Conservation (phyloP, 1,284 basidiomycete species). For the Phenoliferia sp. region DNA sequence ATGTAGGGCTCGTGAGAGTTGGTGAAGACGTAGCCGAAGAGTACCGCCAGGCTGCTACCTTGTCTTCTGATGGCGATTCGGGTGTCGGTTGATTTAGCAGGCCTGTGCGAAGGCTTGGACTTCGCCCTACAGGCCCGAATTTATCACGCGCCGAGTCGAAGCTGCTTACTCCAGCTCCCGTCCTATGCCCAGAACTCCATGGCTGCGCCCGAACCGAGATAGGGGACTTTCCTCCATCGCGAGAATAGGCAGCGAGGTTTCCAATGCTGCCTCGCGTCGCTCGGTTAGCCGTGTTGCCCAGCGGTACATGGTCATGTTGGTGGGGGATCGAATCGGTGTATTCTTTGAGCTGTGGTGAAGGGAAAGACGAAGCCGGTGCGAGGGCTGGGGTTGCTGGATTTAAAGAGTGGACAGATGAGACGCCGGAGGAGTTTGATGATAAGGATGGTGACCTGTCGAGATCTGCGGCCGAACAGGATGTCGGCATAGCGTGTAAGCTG, state of each 20-base stretch:
- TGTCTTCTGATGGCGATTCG: slow-evolving; percentile 5
- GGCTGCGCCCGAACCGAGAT: background rate
- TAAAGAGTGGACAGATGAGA: slow-evolving; percentile 12
- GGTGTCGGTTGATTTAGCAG: background rate
- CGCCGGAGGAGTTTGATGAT: slow-evolving; percentile 24
- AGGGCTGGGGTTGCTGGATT: slow-evolving; percentile 23
- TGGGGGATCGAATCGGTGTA: background rate
- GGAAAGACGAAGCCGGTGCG: slow-evolving; percentile 5
- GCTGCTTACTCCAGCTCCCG: slow-evolving; percentile 5
- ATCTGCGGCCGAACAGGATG: background rate
- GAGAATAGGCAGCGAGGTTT: background rate
- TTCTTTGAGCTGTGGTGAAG: slow-evolving; percentile 3
- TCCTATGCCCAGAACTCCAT: slow-evolving; percentile 18
- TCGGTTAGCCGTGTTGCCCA: background rate
- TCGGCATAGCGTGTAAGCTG: background rate
- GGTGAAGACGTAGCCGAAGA: background rate
- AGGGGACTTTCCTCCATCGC: background rate
- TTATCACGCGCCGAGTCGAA: slow-evolving; percentile 16
- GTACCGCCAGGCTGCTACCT: slow-evolving; percentile 4
- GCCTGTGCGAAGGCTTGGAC: background rate
- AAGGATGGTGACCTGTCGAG: slow-evolving; percentile 30
- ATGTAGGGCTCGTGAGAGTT: background rate
- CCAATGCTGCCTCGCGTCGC: background rate
- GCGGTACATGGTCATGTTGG: background rate
- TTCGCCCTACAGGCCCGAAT: slow-evolving; percentile 7